Base-by-base conservation (phyloP, 139 green algal species). In the Dunaliella primolecta region DNA sequence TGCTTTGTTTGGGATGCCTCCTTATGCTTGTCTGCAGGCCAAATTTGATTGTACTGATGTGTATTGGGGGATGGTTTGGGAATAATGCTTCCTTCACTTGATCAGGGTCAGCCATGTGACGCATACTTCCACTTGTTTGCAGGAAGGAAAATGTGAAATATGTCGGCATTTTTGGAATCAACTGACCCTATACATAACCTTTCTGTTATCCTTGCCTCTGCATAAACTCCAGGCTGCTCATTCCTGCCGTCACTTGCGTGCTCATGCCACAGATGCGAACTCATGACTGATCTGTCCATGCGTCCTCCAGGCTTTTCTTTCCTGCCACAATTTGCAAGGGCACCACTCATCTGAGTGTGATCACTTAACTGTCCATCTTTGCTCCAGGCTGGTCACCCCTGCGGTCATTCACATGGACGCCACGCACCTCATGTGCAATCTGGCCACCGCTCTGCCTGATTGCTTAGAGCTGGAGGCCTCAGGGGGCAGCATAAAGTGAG, bases 341-440 rank as follows among this genome's bases (percentile, higher is more conserved):
- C 15, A 3, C 71, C 71, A 31, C 71, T 77, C 11, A 7, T 32
- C 27, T 32, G 27, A 31, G 25, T 64, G 15, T 31, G 3, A 15
- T 77, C 71, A 31, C 21, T 2, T n/a, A 31, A 7, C 11, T 32
- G 25, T 46, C 38, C 55, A 72, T 57, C 46, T 84, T n/a, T 79
- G 34, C 84, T 81, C 56, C 55, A 86, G 88, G 38, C 81, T 91
- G 31, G 74, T 83, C 75, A 80, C 11, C 25, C 36, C 81, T 56
- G 77, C 84, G 27, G 21, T 91, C 0, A 85, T 88, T 7, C 88
- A 91, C 64, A 11, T 89, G 64, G 86, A 91, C 37, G 84, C 79
- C 7, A 83, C 86, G 23, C 88, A 91, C 84, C 82, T 91, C 34
- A 64, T 88, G 35, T 86, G 70, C n/a, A 91, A 89, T 55, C 74